phyloP scores from a whole-genome alignment of 345 rosid species.

The Eucalyptus tenuipes region DNA sequence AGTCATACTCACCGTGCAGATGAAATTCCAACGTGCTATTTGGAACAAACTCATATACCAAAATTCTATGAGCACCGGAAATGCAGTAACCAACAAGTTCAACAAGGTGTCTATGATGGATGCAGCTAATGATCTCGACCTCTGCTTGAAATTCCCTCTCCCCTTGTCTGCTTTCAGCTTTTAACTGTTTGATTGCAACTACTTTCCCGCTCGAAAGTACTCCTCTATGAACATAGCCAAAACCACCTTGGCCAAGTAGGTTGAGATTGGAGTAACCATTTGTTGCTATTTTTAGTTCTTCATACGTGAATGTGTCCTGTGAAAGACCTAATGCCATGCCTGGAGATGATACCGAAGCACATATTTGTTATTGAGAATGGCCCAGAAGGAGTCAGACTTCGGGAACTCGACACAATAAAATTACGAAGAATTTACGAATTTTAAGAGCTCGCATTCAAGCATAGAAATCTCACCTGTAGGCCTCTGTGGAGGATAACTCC shows the following conservation, averaged over 20 bases:
- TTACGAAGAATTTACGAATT: neutral
- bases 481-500: neutral
- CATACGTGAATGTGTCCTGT: slow-evolving; percentile 29
- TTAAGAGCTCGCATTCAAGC: neutral
- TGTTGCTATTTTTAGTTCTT: slow-evolving; percentile 46
- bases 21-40: slow-evolving; percentile 52
- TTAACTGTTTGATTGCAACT: slow-evolving; percentile 53
- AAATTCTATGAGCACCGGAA: slow-evolving; percentile 32
- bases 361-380: neutral
- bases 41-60: slow-evolving; percentile 65
- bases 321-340: slow-evolving; percentile 25
- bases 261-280: slow-evolving; percentile 23
- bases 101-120: slow-evolving; percentile 60
- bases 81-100: slow-evolving; percentile 57
- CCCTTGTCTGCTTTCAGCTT: slow-evolving; percentile 52
- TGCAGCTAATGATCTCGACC: slow-evolving; percentile 39
- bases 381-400: no score
- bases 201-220: slow-evolving; percentile 33
- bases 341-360: slow-evolving; percentile 10
- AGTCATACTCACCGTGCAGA: slow-evolving; percentile 8
- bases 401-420: neutral
- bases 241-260: slow-evolving; percentile 68
- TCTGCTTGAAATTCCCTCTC: slow-evolving; percentile 56
- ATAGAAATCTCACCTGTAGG: slow-evolving; percentile 3
- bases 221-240: slow-evolving; percentile 64